phyloP scores from a whole-genome alignment of 345 rosid species.

The Salix suchowensis region DNA sequence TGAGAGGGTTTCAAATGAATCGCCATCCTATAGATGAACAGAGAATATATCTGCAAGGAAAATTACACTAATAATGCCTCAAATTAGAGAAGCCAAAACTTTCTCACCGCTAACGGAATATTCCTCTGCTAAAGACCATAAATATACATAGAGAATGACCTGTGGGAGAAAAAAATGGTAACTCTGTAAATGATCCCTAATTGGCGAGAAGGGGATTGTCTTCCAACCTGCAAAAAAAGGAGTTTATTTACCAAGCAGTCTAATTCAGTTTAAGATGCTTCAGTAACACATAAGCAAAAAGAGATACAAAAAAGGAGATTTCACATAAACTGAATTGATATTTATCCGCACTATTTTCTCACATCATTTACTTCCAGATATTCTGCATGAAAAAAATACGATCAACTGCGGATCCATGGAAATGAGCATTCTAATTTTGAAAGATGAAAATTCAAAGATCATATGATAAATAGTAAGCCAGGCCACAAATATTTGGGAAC shows the following conservation, averaged over 20 bases:
- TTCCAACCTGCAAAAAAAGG: background rate
- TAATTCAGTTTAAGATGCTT: background rate
- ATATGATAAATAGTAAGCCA: background rate
- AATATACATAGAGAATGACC: conserved; percentile 19
- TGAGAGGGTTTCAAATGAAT: background rate
- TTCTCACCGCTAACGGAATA: conserved; percentile 36
- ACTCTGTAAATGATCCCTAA: background rate
- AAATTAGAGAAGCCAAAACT: conserved; percentile 27
- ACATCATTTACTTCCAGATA: background rate
- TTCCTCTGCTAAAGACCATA: conserved; percentile 36
- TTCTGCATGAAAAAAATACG: background rate
- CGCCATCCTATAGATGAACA: background rate
- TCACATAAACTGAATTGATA: background rate
- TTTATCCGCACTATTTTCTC: background rate
- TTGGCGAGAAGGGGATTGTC: background rate
- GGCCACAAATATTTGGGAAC: background rate
- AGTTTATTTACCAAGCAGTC: background rate
- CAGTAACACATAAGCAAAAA: background rate
- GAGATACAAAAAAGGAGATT: background rate
- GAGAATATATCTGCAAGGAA: background rate
- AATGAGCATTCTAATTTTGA: background rate
- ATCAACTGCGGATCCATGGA: background rate
- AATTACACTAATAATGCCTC: background rate
- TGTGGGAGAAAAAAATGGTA: background rate
- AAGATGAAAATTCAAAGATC: background rate